Percentiles rank a stretch among this genome's conserved stretches.
Evolutionary conservation across 805 yeast species (phyloP).

Genomic region (Candida bentonensis): DNA sequence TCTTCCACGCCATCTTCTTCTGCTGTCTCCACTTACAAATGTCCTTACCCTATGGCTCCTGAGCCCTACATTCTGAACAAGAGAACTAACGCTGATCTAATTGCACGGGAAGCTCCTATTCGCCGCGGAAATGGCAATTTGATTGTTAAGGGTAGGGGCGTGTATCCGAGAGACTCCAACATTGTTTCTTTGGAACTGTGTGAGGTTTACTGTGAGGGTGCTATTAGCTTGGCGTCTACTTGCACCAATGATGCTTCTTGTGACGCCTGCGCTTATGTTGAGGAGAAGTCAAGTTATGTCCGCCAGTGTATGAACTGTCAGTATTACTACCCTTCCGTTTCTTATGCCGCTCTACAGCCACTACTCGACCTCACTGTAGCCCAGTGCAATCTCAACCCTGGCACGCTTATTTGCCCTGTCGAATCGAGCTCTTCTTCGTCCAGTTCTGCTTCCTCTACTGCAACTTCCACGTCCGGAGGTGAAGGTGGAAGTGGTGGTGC

Average conservation of each 20-base stretch:
- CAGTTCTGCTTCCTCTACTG: not conserved
- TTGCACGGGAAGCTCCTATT: no score
- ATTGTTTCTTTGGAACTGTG: not conserved
- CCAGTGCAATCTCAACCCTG: not conserved
- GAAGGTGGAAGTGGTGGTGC: no score
- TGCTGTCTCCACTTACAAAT: constrained; percentile 13
- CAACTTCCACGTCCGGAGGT: no score
- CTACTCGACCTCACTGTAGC: not conserved
- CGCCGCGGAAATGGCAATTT: no score
- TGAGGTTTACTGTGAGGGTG: not conserved
- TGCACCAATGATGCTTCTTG: not conserved
- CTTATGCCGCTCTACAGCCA: not conserved
- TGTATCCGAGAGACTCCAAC: no score
- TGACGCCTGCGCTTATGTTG: not conserved
- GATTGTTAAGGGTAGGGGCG: no score
- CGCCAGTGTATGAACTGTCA: not conserved
- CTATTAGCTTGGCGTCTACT: not conserved
- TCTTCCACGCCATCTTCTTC: constrained; percentile 13
- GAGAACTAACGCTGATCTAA: not conserved
- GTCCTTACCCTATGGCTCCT: constrained; percentile 3
- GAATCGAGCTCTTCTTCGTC: not conserved
- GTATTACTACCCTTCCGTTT: not conserved
- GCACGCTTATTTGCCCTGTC: not conserved
- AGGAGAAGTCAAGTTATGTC: not conserved
- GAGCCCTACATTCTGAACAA: not conserved